Evolutionary conservation across 345 rosid species (phyloP), one percentile per base, ranked within the genome.

Genomic region (Aegle marmelos): DNA sequence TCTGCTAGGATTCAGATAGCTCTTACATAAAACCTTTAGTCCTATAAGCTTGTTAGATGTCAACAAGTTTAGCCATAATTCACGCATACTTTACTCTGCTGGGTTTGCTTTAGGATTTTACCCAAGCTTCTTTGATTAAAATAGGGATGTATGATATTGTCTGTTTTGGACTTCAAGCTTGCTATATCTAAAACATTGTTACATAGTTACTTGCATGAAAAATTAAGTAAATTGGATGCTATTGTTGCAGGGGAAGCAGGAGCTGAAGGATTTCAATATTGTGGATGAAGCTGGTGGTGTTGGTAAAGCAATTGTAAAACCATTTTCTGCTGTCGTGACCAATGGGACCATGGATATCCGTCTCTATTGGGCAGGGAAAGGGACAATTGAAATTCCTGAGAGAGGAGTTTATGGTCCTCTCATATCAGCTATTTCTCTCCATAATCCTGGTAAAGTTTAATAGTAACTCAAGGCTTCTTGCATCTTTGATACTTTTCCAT

Each of bases 321-420:
- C 14, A 16, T 78, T 65, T 70, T 72, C 41, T 59, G 74, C 50
- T 3, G 68, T 27, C 21, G 78, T 74, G 37, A 74, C 74, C 30
- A 39, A 31, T 4, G 24, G 76, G 58, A 75, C 24, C 25, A n/a
- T 86, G 63, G 82, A 83, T 74, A 83, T 86, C n/a, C 89, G 82
- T 28, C 84, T 90, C 56, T 64, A 68, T 53, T 90, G 90, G 91
- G 86, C 87, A 9, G 94, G 92, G 21, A 89, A 80, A 85, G 92
- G 94, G 68, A 89, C 94, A n/a, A 86, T 85, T 6, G 66, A 71
- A 76, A 85, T 85, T 70, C 92, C 94, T 7, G 0, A 0, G 13
- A 80, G 83, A 70, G 86, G 92, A 63, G 80, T 80, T 27, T 89
- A 89, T 66, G 94, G 94, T 69, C 90, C 94, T 64, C 70, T 89